Conservation (phyloP, 768 basidiomycete species). For the Phaeolepiota aurea region DNA sequence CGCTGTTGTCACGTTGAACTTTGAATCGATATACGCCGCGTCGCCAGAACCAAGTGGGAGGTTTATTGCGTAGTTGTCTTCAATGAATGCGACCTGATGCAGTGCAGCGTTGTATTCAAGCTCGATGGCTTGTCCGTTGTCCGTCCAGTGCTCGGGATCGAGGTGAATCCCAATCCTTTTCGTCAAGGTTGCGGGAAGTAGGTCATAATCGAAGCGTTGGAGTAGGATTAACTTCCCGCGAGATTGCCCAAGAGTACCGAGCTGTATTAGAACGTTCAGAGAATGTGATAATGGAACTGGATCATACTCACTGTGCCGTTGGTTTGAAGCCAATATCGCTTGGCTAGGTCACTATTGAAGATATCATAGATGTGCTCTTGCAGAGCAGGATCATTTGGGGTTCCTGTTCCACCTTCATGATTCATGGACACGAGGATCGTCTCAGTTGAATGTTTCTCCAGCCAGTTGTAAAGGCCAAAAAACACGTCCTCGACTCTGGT, state of each 20-base stretch:
- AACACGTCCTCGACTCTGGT: slow-evolving; percentile 42
- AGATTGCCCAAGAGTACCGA: slow-evolving; percentile 41
- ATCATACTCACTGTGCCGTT: slow-evolving; percentile 26
- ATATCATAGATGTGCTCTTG: slow-evolving; percentile 32
- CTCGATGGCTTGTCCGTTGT: slow-evolving; percentile 37
- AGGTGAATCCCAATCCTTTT: slow-evolving; percentile 38
- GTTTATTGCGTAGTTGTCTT: slow-evolving; percentile 36
- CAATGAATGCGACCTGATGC: slow-evolving; percentile 34
- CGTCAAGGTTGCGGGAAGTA: slow-evolving; percentile 26
- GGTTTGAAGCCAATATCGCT: slow-evolving; percentile 38
- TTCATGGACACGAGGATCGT: slow-evolving; percentile 43
- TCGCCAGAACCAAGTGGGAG: slow-evolving; percentile 23
- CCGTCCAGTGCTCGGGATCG: slow-evolving; percentile 34
- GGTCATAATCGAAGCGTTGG: slow-evolving; percentile 35
- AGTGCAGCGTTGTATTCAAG: slow-evolving; percentile 30
- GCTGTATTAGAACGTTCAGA: slow-evolving; percentile 16
- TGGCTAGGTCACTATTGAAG: slow-evolving; percentile 26
- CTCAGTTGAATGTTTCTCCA: slow-evolving; percentile 42
- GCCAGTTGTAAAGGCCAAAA: slow-evolving; percentile 43
- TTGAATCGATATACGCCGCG: slow-evolving; percentile 29
- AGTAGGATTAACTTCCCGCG: slow-evolving; percentile 44
- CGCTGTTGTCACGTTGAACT: slow-evolving; percentile 30
- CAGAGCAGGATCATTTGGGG: slow-evolving; percentile 30
- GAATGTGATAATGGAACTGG: not conserved
- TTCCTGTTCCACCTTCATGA: slow-evolving; percentile 37